Conservation (phyloP, 257 asterid species). For the Solanum corneliomulleri region DNA sequence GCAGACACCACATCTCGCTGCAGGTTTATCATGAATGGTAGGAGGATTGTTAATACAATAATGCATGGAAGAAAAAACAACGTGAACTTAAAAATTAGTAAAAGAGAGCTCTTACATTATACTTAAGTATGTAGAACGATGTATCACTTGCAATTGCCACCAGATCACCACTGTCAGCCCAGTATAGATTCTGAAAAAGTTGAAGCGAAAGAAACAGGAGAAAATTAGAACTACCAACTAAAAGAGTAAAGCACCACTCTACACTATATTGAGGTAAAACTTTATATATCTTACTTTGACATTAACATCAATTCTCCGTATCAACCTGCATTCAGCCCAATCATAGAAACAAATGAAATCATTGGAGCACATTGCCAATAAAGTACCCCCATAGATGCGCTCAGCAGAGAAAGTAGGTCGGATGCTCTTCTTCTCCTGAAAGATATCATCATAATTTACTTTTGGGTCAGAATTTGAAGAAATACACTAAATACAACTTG, state of each 20-base stretch:
- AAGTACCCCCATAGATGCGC: constrained; percentile 74
- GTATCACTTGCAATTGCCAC: constrained; percentile 19
- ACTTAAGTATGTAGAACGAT: not conserved
- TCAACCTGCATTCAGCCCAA: constrained; percentile 90
- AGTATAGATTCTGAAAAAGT: constrained; percentile 70
- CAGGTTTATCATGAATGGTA: constrained; percentile 10
- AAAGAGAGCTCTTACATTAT: constrained; percentile 30
- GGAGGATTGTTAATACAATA: constrained; percentile 1
- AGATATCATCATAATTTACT: constrained; percentile 9
- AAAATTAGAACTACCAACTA: not conserved
- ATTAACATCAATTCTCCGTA: constrained; percentile 80
- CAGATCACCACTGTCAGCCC: constrained; percentile 92
- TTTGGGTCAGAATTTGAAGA: not conserved
- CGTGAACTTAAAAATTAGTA: not conserved
- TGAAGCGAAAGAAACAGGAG: not conserved
- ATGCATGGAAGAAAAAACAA: not conserved
- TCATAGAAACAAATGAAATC: constrained; percentile 91
- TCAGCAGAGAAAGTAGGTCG: constrained; percentile 95
- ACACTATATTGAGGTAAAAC: not conserved
- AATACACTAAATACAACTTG: not conserved
- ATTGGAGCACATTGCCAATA: constrained; percentile 82
- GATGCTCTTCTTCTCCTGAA: constrained; percentile 95
- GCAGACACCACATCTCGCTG: constrained; percentile 97
- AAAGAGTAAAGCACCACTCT: not conserved
- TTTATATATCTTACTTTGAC: constrained; percentile 55